A percentile compares a stretch with the other conserved stretches of the same genome.
These are phyloP conservation scores for Syzygium oleosum DNA, from an alignment of 345 rosid species.

Conservation along the genomic window DNA sequence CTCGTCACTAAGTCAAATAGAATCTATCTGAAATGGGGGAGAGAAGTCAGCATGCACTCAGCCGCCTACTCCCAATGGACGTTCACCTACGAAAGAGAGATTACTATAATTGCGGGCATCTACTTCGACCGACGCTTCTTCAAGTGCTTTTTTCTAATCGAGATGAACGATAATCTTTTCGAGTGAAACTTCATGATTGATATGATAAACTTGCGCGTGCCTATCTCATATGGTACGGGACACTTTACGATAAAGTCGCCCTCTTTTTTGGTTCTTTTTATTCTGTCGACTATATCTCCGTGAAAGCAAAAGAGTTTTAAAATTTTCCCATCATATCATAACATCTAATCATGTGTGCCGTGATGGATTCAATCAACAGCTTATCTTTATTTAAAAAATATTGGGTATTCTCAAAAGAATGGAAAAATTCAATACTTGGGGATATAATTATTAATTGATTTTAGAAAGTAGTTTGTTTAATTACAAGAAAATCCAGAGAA, in stretches of 20 bases:
- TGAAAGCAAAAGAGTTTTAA: background rate
- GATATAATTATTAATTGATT: background rate
- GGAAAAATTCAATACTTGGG: background rate
- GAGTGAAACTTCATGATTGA: background rate
- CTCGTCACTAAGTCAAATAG: background rate
- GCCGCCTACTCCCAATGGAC: background rate
- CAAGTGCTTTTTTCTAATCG: background rate
- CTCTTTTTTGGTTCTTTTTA: background rate
- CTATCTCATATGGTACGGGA: background rate
- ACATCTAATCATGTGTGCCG: background rate
- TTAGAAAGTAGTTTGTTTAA: background rate
- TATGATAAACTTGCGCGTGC: background rate
- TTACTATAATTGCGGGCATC: background rate
- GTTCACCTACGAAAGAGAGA: background rate
- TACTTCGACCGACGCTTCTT: background rate
- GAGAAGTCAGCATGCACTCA: slow-evolving; percentile 14
- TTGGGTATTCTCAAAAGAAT: background rate
- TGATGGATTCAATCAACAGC: background rate
- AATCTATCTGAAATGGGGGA: background rate
- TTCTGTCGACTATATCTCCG: background rate
- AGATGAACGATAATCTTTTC: background rate
- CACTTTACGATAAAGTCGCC: background rate
- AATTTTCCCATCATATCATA: background rate
- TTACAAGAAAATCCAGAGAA: background rate
- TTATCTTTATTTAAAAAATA: background rate